Base-by-base conservation (phyloP, 1,139 yeast species). In the Debaryomycetaceae sp. region DNA sequence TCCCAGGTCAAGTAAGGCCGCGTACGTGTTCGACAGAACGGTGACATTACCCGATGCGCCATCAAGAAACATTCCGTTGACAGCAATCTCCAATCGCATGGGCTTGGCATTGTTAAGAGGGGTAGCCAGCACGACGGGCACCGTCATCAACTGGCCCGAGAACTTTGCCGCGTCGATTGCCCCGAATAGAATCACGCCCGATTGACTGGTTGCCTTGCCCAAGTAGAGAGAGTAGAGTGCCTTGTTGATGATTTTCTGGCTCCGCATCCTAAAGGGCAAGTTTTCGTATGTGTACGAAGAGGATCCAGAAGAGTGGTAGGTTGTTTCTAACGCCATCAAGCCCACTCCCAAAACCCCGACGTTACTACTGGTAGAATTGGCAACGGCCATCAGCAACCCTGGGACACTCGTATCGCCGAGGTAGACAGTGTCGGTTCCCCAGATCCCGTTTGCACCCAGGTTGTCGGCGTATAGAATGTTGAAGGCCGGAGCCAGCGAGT, bases 391-490 rank as follows among this genome's bases (percentile, higher is more conserved):
- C 11, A 72, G 63, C 38, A 74, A 56, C 31, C 51, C 42, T 0
- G 55, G 37, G n/a, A 78, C 61, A 5, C 56, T 49, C 13, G 56
- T 44, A 29, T 52, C 54, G 18, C 65, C 69, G 30, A 72, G 42
- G 12, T 32, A 35, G 16, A 71, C 58, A 28, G 45, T 47, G 38
- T 69, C 79, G 27, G 50, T 44, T 13, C 73, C 77, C 77, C 73
- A 69, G 32, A 58, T 47, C 26, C 93, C 93, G 5, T 43, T 36
- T 3, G 87, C 85, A 41, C 49, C 58, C 16, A 82, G 62, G 5
- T 50, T 45, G 47, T 81, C 93, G 20, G 77, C 87, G 42, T 82
- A 82, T 19, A 53, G 35, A 40, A 79, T 79, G 28, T 27, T 13
- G 36, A 64, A 64, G 1, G 36, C 34, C 2, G 54, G 48, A 3